Percentiles rank a stretch among this genome's conserved stretches.
Conservation (phyloP, 768 basidiomycete species). For the Leccinum sublutescens region DNA sequence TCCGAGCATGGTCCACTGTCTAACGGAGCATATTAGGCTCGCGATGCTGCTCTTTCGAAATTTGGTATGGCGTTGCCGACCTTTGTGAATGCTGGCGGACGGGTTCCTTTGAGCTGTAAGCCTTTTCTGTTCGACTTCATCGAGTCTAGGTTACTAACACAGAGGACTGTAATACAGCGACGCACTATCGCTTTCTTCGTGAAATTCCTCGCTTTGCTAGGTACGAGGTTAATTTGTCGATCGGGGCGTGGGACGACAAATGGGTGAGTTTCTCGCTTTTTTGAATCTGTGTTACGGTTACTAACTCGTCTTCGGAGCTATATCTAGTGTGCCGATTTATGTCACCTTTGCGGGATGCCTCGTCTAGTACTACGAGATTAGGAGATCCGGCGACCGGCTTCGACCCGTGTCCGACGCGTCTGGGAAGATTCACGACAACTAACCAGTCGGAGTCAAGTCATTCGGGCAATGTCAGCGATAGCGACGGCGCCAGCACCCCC, state of each 20-base stretch:
- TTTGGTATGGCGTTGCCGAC: slow-evolving; percentile 12
- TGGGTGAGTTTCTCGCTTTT: slow-evolving; percentile 8
- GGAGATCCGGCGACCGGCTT: too few species aligned
- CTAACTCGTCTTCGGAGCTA: slow-evolving; percentile 6
- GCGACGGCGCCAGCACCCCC: not conserved
- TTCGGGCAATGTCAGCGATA: not conserved
- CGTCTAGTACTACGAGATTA: not conserved
- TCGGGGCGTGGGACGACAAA: slow-evolving; percentile 19
- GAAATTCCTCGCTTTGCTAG: slow-evolving; percentile 17
- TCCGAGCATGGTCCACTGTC: not conserved
- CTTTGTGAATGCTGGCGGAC: slow-evolving; percentile 13
- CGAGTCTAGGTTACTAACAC: not conserved
- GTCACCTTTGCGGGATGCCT: not conserved
- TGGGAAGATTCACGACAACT: not conserved
- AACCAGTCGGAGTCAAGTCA: not conserved
- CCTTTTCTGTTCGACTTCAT: not conserved
- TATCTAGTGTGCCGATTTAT: slow-evolving; percentile 18
- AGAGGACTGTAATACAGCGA: not conserved
- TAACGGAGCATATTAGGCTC: slow-evolving; percentile 7
- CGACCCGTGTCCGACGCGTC: not conserved
- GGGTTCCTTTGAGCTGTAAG: slow-evolving; percentile 7
- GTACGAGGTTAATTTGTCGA: slow-evolving; percentile 16
- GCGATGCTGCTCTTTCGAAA: slow-evolving; percentile 15
- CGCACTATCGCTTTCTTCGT: slow-evolving; percentile 16
- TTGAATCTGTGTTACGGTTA: not conserved